A percentile compares a stretch with the other conserved stretches of the same genome.
Evolutionary conservation across 2,329 filamentous ascomycete genomes (phyloP).

Genomic region (Fusarium incarnatum): DNA sequence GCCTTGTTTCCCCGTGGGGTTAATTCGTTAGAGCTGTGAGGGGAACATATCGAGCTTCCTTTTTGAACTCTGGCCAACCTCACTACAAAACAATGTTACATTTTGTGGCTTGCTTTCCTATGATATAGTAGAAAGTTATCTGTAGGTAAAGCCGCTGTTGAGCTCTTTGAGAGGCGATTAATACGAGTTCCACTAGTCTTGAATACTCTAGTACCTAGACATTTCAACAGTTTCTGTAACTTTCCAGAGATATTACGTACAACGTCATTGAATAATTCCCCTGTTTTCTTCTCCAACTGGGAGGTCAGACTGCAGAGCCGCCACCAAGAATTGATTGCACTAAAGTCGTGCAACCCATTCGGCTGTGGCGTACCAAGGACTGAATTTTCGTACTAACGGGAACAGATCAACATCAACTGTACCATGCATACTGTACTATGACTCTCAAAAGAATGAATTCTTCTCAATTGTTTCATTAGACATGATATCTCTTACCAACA

Average conservation of each 20-base stretch:
- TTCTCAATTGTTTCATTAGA: not conserved
- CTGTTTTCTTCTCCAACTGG: slow-evolving; percentile 9
- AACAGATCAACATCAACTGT: not conserved
- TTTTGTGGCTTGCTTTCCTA: slow-evolving; percentile 10
- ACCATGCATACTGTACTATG: not conserved
- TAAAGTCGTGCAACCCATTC: slow-evolving; percentile 9
- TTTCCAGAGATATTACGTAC: not conserved
- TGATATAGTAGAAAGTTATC: not conserved
- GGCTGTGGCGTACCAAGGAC: slow-evolving; percentile 29
- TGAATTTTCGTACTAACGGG: slow-evolving; percentile 3
- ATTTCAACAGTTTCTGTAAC: slow-evolving; percentile 7
- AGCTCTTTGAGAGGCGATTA: not conserved
- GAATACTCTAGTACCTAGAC: not conserved
- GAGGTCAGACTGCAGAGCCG: slow-evolving; percentile 17
- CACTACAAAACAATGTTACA: slow-evolving; percentile 19
- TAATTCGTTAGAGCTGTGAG: slow-evolving; percentile 2
- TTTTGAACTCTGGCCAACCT: slow-evolving; percentile 11
- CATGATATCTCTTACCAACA: not conserved
- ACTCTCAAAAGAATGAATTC: not conserved
- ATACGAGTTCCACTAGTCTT: not conserved
- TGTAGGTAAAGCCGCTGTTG: not conserved
- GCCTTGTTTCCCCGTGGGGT: slow-evolving; percentile 26
- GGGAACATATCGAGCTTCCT: slow-evolving; percentile 30
- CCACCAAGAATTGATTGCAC: slow-evolving; percentile 11
- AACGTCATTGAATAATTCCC: not conserved